Conservation (phyloP, 2,329 filamentous ascomycete genomes). For the Camptophora hylomeconis region DNA sequence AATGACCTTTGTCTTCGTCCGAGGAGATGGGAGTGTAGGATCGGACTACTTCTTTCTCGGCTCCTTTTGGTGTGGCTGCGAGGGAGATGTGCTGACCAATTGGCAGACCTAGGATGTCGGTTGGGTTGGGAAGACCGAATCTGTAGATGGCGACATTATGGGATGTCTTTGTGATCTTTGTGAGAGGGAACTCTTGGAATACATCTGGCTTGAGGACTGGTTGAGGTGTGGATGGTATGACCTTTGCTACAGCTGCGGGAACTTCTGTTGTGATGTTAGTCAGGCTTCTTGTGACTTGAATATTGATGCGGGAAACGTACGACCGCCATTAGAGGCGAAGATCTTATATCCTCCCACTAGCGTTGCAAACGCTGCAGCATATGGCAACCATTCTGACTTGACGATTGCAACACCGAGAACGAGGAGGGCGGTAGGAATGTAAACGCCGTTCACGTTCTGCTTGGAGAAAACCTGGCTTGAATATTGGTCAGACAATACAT, state of each 20-base stretch:
- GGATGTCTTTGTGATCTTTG: conserved; percentile 88
- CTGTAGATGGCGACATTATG: conserved; percentile 99
- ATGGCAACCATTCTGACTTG: conserved; percentile 64
- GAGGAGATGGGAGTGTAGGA: conserved; percentile 88
- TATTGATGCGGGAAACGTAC: not conserved
- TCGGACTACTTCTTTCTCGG: conserved; percentile 70
- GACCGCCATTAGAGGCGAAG: conserved; percentile 24
- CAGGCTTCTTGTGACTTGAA: not conserved
- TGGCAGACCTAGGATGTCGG: conserved; percentile 79
- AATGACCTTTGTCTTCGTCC: conserved; percentile 77
- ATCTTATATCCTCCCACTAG: conserved; percentile 60
- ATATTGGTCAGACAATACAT: too few relatives aligned
- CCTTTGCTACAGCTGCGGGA: too few relatives aligned
- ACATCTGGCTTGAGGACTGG: conserved; percentile 74
- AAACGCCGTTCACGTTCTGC: conserved; percentile 63
- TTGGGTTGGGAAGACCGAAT: conserved; percentile 67
- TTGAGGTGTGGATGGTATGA: conserved; percentile 61
- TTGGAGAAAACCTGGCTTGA: conserved; percentile 17
- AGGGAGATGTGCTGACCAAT: conserved; percentile 99
- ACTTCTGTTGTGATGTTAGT: conserved; percentile 3
- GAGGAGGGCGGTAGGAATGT: conserved; percentile 69
- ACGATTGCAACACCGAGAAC: conserved; percentile 63
- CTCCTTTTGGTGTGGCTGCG: conserved; percentile 65
- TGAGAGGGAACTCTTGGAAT: conserved; percentile 86
- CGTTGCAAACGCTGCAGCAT: conserved; percentile 54